Conservation (phyloP, 2,329 filamentous ascomycete genomes). For the Curvularia hawaiiensis region DNA sequence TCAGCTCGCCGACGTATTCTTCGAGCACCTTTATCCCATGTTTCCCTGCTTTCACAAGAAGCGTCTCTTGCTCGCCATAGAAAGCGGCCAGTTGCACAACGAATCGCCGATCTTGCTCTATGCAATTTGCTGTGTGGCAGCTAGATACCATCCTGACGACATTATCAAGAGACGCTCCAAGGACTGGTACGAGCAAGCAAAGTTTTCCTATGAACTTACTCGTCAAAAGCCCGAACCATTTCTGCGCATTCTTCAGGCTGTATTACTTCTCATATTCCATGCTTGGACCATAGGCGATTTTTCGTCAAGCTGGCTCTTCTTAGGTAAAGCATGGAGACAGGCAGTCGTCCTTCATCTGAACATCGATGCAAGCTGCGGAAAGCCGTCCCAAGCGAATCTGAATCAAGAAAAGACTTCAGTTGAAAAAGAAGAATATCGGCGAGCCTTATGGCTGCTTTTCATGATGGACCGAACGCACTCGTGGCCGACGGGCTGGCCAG, state of each 20-base stretch:
- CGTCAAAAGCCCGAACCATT: conserved; percentile 23
- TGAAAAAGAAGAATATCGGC: conserved; percentile 37
- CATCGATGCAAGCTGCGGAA: neutral
- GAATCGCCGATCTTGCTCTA: conserved; percentile 32
- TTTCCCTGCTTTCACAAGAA: conserved; percentile 39
- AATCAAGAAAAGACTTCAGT: conserved; percentile 12
- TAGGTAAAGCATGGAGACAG: conserved; percentile 44
- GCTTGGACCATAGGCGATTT: conserved; percentile 35
- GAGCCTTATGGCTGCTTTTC: conserved; percentile 41
- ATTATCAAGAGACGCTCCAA: conserved; percentile 22
- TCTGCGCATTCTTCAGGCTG: conserved; percentile 36
- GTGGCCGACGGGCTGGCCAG: conserved; percentile 34
- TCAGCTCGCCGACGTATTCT: conserved; percentile 35
- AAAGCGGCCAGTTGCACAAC: conserved; percentile 21
- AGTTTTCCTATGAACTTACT: conserved; percentile 34
- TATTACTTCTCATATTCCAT: conserved; percentile 30
- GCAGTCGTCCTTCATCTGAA: conserved; percentile 33
- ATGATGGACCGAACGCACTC: conserved; percentile 35
- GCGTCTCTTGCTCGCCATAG: conserved; percentile 23
- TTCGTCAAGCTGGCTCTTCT: conserved; percentile 34
- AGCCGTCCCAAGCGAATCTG: conserved; percentile 2
- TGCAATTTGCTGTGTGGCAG: conserved; percentile 34
- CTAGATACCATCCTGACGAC: conserved; percentile 30
- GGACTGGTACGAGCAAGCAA: conserved; percentile 40
- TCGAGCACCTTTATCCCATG: conserved; percentile 26